phyloP scores from a whole-genome alignment of 768 basidiomycete species.

The Macrolepiota fuliginosa region DNA sequence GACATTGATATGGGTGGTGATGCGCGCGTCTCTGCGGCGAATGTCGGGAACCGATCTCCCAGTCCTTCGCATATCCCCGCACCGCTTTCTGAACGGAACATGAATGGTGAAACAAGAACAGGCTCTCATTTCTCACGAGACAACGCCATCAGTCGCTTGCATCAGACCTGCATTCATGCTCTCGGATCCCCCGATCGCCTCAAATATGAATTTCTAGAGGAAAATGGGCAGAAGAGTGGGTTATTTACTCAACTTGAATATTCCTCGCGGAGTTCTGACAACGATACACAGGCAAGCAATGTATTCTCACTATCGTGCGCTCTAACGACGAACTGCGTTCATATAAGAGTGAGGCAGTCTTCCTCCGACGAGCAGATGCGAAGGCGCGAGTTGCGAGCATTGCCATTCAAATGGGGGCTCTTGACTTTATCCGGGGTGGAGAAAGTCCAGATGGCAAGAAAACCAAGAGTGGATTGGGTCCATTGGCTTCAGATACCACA shows the following conservation, averaged over 20 bases:
- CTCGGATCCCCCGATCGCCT: constrained; percentile 2
- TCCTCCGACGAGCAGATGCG: constrained; percentile 49
- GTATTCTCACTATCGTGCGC: constrained; percentile 59
- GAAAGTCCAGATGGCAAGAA: constrained; percentile 31
- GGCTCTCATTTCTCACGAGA: background rate
- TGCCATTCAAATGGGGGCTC: constrained; percentile 57
- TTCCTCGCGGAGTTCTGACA: background rate
- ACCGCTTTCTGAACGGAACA: constrained; percentile 7
- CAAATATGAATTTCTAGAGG: constrained; percentile 8
- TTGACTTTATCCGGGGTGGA: constrained; percentile 54
- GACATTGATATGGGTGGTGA: background rate
- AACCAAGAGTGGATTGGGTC: constrained; percentile 27
- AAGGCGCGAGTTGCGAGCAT: constrained; percentile 48
- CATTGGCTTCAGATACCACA: constrained; percentile 28
- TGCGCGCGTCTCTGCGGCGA: background rate
- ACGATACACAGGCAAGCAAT: constrained; percentile 45
- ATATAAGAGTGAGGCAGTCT: constrained; percentile 48
- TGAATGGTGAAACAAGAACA: constrained; percentile 1
- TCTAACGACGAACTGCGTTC: constrained; percentile 49
- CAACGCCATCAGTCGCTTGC: constrained; percentile 9
- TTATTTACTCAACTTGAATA: constrained; percentile 19
- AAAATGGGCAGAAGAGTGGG: constrained; percentile 8
- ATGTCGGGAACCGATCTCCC: background rate
- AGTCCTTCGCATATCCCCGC: background rate
- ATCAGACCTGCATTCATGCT: constrained; percentile 4